phyloP scores from a whole-genome alignment of 106 monocot species.

The Vanilla planifolia region DNA sequence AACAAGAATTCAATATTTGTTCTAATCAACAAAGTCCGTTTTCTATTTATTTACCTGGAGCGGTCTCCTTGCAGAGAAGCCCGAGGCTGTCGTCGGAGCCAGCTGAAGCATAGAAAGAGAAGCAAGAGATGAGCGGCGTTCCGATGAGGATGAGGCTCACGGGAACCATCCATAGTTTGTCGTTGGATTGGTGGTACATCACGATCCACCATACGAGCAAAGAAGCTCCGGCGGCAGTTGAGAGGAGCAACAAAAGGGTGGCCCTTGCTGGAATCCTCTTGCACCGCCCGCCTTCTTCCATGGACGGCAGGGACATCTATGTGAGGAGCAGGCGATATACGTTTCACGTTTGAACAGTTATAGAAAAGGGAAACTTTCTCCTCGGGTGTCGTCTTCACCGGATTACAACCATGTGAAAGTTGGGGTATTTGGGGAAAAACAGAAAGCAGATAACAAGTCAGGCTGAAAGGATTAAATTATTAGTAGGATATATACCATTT shows the following conservation, averaged over 20 bases:
- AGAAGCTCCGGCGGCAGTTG: constrained; percentile 21
- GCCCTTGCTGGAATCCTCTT: background rate
- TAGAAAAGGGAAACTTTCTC: background rate
- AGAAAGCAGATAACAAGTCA: no score
- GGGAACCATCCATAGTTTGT: constrained; percentile 59
- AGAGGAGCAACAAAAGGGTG: constrained; percentile 9
- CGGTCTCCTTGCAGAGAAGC: background rate
- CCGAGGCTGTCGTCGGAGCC: background rate
- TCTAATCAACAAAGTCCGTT: no score
- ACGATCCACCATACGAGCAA: constrained; percentile 43
- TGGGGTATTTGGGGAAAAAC: no score
- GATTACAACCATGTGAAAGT: background rate
- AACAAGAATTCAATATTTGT: no score
- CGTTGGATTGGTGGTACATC: constrained; percentile 24
- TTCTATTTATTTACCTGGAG: no score
- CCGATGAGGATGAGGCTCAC: constrained; percentile 34
- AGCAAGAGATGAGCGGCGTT: constrained; percentile 32
- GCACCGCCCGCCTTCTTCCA: background rate
- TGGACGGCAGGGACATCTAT: background rate
- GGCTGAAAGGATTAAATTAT: no score
- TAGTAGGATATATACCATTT: no score
- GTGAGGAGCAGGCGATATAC: background rate
- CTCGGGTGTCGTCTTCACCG: background rate
- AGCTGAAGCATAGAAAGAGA: constrained; percentile 32
- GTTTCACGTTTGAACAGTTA: no score